phyloP scores from a whole-genome alignment of 495 filamentous ascomycete species.

The Pseudomonodictys pantanalensis region DNA sequence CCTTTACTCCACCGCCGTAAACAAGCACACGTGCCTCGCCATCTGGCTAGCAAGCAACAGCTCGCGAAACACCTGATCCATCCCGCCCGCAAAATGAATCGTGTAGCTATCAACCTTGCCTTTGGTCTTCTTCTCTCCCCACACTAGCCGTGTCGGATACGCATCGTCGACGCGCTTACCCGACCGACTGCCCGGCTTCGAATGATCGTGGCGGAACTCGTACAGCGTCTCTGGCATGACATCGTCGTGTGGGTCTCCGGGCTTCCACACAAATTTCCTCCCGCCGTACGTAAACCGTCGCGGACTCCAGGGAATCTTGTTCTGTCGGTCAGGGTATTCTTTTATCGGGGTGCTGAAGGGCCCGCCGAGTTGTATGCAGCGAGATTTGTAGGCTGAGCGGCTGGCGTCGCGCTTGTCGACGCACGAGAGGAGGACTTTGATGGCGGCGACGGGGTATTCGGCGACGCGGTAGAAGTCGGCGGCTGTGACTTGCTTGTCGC shows the following conservation, averaged over 20 bases:
- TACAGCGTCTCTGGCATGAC: slow-evolving; percentile 31
- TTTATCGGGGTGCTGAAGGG: slow-evolving; percentile 22
- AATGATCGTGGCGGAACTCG: slow-evolving; percentile 23
- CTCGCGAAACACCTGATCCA: slow-evolving; percentile 30
- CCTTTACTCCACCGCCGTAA: slow-evolving; percentile 27
- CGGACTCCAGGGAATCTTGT: slow-evolving; percentile 26
- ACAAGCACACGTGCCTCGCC: slow-evolving; percentile 29
- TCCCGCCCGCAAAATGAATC: slow-evolving; percentile 27
- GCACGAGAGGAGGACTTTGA: slow-evolving; percentile 19
- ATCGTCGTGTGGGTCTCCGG: slow-evolving; percentile 27
- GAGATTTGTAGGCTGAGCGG: slow-evolving; percentile 26
- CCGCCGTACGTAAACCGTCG: slow-evolving; percentile 28
- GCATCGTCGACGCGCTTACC: slow-evolving; percentile 29
- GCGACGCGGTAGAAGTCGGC: slow-evolving; percentile 28
- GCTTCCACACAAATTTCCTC: slow-evolving; percentile 26
- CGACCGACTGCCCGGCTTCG: slow-evolving; percentile 19
- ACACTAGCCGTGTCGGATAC: slow-evolving; percentile 9
- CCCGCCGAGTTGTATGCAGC: slow-evolving; percentile 23
- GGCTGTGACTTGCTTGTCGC: slow-evolving; percentile 21
- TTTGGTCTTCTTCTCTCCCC: slow-evolving; percentile 28
- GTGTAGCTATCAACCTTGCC: slow-evolving; percentile 29
- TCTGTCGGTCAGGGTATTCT: slow-evolving; percentile 26
- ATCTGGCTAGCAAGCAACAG: slow-evolving; percentile 26
- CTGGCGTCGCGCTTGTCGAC: slow-evolving; percentile 15
- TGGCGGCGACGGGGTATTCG: slow-evolving; percentile 18